Conservation (phyloP, 1,139 yeast genomes). For the Casaregolazyma suthepensis region DNA sequence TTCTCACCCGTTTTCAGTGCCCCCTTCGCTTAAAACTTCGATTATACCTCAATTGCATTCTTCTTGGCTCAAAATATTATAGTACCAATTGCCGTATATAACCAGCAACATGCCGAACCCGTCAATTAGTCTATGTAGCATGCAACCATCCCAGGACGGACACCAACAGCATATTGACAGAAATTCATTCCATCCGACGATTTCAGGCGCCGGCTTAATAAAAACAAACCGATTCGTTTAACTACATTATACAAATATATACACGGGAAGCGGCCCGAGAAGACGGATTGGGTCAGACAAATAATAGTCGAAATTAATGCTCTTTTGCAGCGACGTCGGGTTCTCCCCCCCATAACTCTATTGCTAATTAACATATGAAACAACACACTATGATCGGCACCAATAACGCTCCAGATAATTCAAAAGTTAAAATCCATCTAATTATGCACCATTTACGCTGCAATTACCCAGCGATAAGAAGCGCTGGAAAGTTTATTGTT, state of each 20-base stretch:
- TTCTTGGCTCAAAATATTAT: background rate
- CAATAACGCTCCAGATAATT: background rate
- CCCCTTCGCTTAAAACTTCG: background rate
- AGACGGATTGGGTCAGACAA: background rate
- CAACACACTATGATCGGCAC: background rate
- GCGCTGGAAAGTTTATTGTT: background rate
- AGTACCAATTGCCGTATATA: background rate
- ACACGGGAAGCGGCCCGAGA: background rate
- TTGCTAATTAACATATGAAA: background rate
- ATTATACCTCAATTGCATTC: background rate
- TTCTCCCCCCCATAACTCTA: background rate
- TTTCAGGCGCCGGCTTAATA: background rate
- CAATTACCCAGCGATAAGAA: background rate
- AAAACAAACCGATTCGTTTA: background rate
- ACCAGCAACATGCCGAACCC: background rate
- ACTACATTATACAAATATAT: background rate
- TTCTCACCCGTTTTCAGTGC: background rate
- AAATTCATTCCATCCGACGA: background rate
- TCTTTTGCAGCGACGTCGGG: background rate
- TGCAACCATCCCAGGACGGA: background rate
- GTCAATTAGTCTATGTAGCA: background rate
- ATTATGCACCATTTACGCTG: background rate
- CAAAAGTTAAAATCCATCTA: background rate
- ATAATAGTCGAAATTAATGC: background rate
- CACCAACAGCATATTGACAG: background rate